These are phyloP conservation scores for Fraxinus americana DNA, from an alignment of 257 asterid genomes.

Conservation along the genomic window DNA sequence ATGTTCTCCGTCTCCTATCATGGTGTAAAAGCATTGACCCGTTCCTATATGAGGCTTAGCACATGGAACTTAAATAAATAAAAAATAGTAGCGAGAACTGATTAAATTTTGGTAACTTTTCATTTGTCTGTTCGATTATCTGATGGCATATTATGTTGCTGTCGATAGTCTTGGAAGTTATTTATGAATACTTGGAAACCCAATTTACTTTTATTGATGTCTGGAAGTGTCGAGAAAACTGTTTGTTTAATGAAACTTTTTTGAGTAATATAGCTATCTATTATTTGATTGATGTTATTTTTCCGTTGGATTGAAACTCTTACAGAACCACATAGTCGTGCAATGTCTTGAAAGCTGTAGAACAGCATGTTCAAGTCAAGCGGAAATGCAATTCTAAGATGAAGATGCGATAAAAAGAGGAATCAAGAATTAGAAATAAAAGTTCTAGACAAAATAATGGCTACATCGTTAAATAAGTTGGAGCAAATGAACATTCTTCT, in stretches of 20 bases:
- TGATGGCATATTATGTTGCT: neutral
- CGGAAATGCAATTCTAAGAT: neutral
- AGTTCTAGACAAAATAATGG: neutral
- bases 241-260: neutral
- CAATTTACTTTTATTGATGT: neutral
- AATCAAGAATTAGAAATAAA: neutral
- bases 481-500: neutral
- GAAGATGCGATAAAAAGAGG: neutral
- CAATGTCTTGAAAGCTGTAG: neutral
- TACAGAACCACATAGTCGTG: neutral
- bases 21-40: no score
- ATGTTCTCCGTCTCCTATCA: no score
- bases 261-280: neutral
- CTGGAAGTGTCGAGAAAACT: neutral
- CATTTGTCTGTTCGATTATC: no score
- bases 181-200: neutral
- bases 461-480: neutral
- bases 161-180: neutral
- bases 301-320: neutral
- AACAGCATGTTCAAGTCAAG: neutral
- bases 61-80: no score
- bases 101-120: neutral
- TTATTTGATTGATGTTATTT: no score
- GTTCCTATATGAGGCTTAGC: no score
- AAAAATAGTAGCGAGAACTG: neutral